Conservation (phyloP, 2,329 filamentous ascomycete genomes). For the Cytospora piceae region DNA sequence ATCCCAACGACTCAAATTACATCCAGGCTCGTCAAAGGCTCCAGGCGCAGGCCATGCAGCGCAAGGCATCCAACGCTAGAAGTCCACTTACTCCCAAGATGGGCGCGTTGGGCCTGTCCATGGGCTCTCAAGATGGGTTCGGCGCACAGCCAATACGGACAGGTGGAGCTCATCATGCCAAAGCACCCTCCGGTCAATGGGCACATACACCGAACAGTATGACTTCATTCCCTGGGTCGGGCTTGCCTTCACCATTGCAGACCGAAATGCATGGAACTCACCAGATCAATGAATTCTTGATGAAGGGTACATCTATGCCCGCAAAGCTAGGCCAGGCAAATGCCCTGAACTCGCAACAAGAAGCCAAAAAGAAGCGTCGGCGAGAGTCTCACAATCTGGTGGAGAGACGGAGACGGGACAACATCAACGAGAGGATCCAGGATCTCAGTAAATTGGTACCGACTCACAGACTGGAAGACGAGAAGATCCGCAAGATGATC, state of each 20-base stretch:
- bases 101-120: constrained; percentile 73
- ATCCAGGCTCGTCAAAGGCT: constrained; percentile 63
- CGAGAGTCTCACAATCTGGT: constrained; percentile 96
- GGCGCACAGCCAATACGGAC: constrained; percentile 78
- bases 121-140: constrained; percentile 71
- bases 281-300: constrained; percentile 86
- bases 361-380: constrained; percentile 88
- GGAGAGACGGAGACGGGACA: constrained; percentile 90
- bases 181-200: constrained; percentile 87
- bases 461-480: constrained; percentile 89
- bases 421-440: constrained; percentile 98
- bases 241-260: constrained; percentile 81
- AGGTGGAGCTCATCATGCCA: constrained; percentile 69
- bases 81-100: constrained; percentile 88
- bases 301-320: constrained; percentile 87
- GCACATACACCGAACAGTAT: constrained; percentile 83
- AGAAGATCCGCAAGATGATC: constrained; percentile 94
- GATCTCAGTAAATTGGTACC: constrained; percentile 94
- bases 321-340: constrained; percentile 69
- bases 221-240: constrained; percentile 85
- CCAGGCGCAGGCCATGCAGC: constrained; percentile 63
- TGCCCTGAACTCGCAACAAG: constrained; percentile 69
- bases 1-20: constrained; percentile 57
- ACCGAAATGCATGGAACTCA: constrained; percentile 65
- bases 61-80: constrained; percentile 73